Percentiles rank a stretch among this genome's conserved stretches.
Evolutionary conservation across 805 yeast species (phyloP).

Genomic region (Ogataea trehaloabstinens): DNA sequence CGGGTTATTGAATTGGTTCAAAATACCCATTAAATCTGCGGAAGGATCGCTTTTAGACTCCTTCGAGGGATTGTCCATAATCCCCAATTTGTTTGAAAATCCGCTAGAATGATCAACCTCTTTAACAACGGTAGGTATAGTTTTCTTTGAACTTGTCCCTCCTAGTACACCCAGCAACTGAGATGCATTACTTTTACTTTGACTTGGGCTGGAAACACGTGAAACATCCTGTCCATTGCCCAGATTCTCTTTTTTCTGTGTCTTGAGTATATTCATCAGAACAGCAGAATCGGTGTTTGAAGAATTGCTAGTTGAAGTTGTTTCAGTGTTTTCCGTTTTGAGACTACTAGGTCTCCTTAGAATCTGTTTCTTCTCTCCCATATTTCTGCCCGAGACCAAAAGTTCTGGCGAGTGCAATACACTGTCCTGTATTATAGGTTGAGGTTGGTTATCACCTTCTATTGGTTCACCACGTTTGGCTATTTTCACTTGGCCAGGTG

Average conservation of each 20-base stretch:
- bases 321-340: neutral
- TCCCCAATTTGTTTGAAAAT: neutral
- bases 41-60: slow-evolving; percentile 3
- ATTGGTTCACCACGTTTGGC: neutral
- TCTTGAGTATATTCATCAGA: neutral
- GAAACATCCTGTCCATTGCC: neutral
- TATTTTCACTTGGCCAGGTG: neutral
- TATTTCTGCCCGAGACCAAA: too few relatives aligned
- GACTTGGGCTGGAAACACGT: neutral
- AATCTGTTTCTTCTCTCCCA: neutral
- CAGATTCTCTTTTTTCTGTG: neutral
- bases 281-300: neutral
- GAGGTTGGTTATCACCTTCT: neutral
- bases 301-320: too few relatives aligned
- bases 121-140: neutral
- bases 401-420: neutral
- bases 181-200: neutral
- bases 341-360: neutral
- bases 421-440: neutral
- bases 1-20: slow-evolving; percentile 3
- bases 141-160: neutral
- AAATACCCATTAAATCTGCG: slow-evolving; percentile 2
- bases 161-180: neutral
- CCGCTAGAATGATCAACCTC: neutral
- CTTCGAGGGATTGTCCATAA: slow-evolving; percentile 4